Percentiles rank a stretch among this genome's conserved stretches.
phyloP scores from a whole-genome alignment of 1,284 basidiomycete genomes.

The Pisolithus thermaeus region DNA sequence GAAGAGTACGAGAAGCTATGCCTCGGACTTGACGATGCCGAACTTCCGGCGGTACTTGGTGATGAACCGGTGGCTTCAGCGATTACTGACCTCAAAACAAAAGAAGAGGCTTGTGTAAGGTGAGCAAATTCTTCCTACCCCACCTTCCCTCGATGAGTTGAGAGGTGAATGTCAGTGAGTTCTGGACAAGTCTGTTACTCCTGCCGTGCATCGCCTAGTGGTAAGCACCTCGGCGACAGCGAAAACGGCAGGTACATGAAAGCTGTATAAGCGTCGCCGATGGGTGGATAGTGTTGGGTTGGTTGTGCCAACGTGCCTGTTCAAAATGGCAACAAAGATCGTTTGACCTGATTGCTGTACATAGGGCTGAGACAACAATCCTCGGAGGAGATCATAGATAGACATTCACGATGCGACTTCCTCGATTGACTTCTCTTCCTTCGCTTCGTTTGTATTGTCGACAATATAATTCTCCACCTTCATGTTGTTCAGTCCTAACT shows the following conservation, averaged over 20 bases:
- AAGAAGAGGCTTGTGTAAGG: constrained; percentile 42
- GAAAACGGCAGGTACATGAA: constrained; percentile 27
- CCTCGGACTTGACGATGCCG: constrained; percentile 57
- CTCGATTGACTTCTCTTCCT: constrained; percentile 2
- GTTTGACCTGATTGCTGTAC: constrained; percentile 69
- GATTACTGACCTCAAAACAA: constrained; percentile 26
- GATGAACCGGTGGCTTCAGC: constrained; percentile 25
- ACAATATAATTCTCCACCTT: constrained; percentile 80
- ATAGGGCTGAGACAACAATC: constrained; percentile 53
- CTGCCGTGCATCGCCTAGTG: constrained; percentile 58
- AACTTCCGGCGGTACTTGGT: constrained; percentile 48
- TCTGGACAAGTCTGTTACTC: constrained; percentile 50
- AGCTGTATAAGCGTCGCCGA: constrained; percentile 33
- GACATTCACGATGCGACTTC: not conserved
- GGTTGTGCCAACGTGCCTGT: constrained; percentile 67
- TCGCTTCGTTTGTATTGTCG: constrained; percentile 9
- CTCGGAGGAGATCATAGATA: constrained; percentile 57
- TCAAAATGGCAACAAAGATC: constrained; percentile 50
- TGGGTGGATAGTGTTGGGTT: constrained; percentile 73
- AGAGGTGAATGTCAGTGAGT: constrained; percentile 32
- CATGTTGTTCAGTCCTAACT: constrained; percentile 95
- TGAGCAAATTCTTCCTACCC: constrained; percentile 16
- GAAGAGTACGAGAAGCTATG: constrained; percentile 57
- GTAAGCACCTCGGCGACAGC: constrained; percentile 41
- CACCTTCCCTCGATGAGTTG: constrained; percentile 1